Base-by-base conservation (phyloP, 2,329 filamentous ascomycete species). In the Talaromyces verruculosus region DNA sequence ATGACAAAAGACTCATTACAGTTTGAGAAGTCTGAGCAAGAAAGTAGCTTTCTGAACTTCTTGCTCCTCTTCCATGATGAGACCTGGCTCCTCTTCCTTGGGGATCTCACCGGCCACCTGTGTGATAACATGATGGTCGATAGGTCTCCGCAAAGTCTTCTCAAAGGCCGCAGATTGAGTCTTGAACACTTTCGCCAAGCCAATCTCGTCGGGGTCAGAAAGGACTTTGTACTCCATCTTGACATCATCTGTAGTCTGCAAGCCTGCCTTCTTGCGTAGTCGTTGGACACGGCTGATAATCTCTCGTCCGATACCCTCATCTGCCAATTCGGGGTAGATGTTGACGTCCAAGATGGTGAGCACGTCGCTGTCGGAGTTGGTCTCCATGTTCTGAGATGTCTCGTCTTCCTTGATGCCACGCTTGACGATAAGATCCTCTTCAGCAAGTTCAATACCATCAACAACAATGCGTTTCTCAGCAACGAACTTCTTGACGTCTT, bases 221-320 rank as follows among this genome's bases (percentile, higher is more conserved):
- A 96, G 80, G 5, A 98, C 88, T 66, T 84, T 85, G 81, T 97
- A 98, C 78, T 96, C 91, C 91, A 99, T 97, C 81, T 90, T 91
- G 68, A 99, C 89, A 74, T 98, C 95, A 74, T 99, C 95, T 0
- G 94, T 98, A 0, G 93, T 88, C 69, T 93, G 88, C 62, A 99
- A 84, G 0, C 92, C 92, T 7, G 93, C 93, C 83, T 95, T 95
- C 87, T 99, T 99, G 70, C 95, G 89, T 68, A 98, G 84, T 71
- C 91, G 87, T 81, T 99, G 95, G 25, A 99, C 91, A 47, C 94
- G 89, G 78, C 96, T 91, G 82, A 99, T 91, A 70, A 99, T 90
- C 79, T 98, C 95, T 62, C 95, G 87, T 1, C 91, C 94, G 63
- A 99, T 80, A 64, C 93, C 95, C 78, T 98, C 93, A 70, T 93